phyloP scores from a whole-genome alignment of 2,329 filamentous ascomycete genomes.

The Cladosporium sp. region DNA sequence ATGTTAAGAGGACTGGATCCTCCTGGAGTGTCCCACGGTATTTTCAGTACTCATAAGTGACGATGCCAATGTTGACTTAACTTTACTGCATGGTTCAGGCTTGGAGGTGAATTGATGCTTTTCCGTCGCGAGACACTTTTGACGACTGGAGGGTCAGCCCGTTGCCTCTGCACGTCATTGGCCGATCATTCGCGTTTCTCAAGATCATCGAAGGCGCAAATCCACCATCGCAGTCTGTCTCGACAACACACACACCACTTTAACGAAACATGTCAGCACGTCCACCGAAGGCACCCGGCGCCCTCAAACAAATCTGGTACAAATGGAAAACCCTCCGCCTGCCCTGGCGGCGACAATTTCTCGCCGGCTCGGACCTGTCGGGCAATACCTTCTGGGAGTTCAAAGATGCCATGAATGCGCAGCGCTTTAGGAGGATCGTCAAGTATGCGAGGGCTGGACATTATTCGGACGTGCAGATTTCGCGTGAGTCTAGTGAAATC shows the following conservation, averaged over 20 bases:
- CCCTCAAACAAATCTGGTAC: slow-evolving; percentile 54
- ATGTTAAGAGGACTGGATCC: no score
- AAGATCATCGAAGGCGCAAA: slow-evolving; percentile 1
- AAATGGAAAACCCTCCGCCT: slow-evolving; percentile 63
- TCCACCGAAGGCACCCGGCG: slow-evolving; percentile 35
- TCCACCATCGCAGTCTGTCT: neutral
- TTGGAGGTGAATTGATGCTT: no score
- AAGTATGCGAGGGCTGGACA: slow-evolving; percentile 54
- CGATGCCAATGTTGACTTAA: no score
- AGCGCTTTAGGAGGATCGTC: slow-evolving; percentile 59
- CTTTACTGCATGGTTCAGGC: no score
- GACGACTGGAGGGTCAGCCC: neutral
- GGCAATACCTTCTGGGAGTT: slow-evolving; percentile 70
- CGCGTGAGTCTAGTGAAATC: slow-evolving; percentile 45
- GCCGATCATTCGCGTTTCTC: slow-evolving; percentile 1
- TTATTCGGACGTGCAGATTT: slow-evolving; percentile 60
- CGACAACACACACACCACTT: neutral
- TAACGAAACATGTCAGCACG: slow-evolving; percentile 13
- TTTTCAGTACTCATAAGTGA: no score
- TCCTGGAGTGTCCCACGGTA: no score
- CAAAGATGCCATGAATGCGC: slow-evolving; percentile 56
- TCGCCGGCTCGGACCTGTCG: slow-evolving; percentile 60
- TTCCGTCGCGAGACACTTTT: neutral
- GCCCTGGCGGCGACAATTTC: slow-evolving; percentile 61
- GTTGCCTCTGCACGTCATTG: slow-evolving; percentile 5